phyloP scores from a whole-genome alignment of 495 filamentous ascomycete genomes.

The Aspergillus incahuasiensis region DNA sequence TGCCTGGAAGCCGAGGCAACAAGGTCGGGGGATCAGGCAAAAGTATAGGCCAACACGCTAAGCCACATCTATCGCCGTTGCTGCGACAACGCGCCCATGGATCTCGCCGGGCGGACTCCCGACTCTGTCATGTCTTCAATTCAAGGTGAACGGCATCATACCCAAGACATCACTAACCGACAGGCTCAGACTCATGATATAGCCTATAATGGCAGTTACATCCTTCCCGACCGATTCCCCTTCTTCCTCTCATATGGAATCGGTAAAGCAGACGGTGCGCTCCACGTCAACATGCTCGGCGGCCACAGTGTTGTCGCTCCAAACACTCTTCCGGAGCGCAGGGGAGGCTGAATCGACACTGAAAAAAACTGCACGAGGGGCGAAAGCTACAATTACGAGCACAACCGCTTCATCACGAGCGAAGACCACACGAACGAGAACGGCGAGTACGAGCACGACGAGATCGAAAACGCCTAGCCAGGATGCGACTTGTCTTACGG shows the following conservation, averaged over 20 bases:
- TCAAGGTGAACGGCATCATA: not conserved
- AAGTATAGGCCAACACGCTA: conserved; percentile 17
- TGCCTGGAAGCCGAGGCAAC: conserved; percentile 12
- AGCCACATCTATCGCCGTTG: conserved; percentile 23
- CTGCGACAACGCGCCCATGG: conserved; percentile 34
- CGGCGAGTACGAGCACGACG: conserved; percentile 28
- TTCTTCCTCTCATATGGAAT: conserved; percentile 27
- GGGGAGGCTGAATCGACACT: conserved; percentile 22
- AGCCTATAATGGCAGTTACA: conserved; percentile 35
- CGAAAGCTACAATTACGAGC: conserved; percentile 16
- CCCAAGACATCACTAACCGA: not conserved
- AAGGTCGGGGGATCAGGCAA: not conserved
- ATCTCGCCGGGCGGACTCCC: conserved; percentile 16
- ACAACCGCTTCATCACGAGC: conserved; percentile 13
- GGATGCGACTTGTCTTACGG: conserved; percentile 16
- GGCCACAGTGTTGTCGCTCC: conserved; percentile 42
- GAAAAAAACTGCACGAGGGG: conserved; percentile 14
- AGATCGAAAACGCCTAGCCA: conserved; percentile 21
- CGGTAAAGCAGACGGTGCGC: conserved; percentile 45
- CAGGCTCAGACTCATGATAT: not conserved
- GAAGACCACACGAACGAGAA: conserved; percentile 33
- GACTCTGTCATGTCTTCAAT: not conserved
- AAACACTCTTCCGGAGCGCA: conserved; percentile 38
- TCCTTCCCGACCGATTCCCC: conserved; percentile 31
- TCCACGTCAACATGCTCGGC: conserved; percentile 47